Conservation (phyloP, 2,329 filamentous ascomycete genomes). For the Emmonsiellopsis sp. region DNA sequence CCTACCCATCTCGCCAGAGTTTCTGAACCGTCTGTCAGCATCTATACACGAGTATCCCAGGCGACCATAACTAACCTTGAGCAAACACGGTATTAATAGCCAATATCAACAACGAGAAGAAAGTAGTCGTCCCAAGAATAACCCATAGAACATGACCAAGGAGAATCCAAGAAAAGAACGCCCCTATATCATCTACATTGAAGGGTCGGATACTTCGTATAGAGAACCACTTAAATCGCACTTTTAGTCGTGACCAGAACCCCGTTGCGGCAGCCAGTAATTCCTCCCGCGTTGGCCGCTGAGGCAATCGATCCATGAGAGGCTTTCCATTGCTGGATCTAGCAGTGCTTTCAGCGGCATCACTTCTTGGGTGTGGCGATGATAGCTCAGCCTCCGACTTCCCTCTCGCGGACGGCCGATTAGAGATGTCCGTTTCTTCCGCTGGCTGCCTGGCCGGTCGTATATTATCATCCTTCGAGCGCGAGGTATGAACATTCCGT, state of each 20-base stretch:
- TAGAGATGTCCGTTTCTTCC: neutral
- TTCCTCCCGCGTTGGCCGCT: constrained; percentile 84
- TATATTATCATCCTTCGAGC: constrained; percentile 4
- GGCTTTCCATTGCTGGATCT: constrained; percentile 19
- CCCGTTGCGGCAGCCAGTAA: constrained; percentile 82
- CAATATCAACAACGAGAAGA: constrained; percentile 84
- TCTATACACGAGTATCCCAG: constrained; percentile 10
- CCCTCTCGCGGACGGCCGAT: neutral
- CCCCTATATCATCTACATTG: constrained; percentile 92
- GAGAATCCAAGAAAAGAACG: constrained; percentile 90
- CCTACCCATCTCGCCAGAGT: constrained; percentile 87
- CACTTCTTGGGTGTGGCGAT: neutral
- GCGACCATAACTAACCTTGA: constrained; percentile 53
- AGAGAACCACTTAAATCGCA: constrained; percentile 96
- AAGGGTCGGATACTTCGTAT: constrained; percentile 89
- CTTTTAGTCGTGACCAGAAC: constrained; percentile 81
- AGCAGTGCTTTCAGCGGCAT: neutral
- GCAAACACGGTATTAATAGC: constrained; percentile 94
- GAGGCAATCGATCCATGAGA: constrained; percentile 55
- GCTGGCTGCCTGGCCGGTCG: neutral
- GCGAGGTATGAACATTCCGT: constrained; percentile 23
- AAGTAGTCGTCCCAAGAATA: constrained; percentile 92
- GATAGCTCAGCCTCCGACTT: neutral
- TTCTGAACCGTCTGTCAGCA: constrained; percentile 46
- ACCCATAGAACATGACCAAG: constrained; percentile 92